Evolutionary conservation across 306 rosid genomes (phyloP).

Genomic region (Cicer arietinum): DNA sequence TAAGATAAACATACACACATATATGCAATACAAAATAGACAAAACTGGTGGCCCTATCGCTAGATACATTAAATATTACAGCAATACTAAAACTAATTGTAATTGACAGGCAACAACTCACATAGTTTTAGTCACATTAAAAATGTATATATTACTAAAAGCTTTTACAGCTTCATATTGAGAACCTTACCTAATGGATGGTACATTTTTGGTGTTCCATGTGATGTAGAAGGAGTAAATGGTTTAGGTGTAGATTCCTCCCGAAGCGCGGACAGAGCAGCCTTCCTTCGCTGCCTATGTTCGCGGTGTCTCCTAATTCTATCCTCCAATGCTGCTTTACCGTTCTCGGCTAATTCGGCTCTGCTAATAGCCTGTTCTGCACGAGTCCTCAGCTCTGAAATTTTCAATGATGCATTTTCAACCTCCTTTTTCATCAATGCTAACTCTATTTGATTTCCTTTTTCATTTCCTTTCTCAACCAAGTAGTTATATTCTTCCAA

Average conservation of each 20-base stretch:
- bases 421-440: conserved; percentile 68
- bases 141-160: not conserved
- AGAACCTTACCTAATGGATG: conserved; percentile 71
- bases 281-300: conserved; percentile 61
- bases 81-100: conserved; percentile 3
- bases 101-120: conserved; percentile 13
- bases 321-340: conserved; percentile 66
- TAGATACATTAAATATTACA: conserved; percentile 7
- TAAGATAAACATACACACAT: conserved; percentile 12
- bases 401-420: conserved; percentile 59
- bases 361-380: conserved; percentile 82
- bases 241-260: conserved; percentile 60
- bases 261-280: conserved; percentile 59
- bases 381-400: conserved; percentile 65
- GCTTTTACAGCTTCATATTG: conserved; percentile 65
- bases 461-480: conserved; percentile 41
- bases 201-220: conserved; percentile 37
- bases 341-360: conserved; percentile 85
- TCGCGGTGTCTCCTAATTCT: conserved; percentile 63
- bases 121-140: not conserved
- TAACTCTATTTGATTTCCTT: conserved; percentile 45
- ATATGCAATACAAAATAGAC: conserved; percentile 21
- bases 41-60: conserved; percentile 8
- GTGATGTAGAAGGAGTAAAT: conserved; percentile 48
- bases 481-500: conserved; percentile 4